Percentiles rank a stretch among this genome's conserved stretches.
phyloP scores from a whole-genome alignment of 2,329 filamentous ascomycete species.

The Pseudogymnoascus sp. region DNA sequence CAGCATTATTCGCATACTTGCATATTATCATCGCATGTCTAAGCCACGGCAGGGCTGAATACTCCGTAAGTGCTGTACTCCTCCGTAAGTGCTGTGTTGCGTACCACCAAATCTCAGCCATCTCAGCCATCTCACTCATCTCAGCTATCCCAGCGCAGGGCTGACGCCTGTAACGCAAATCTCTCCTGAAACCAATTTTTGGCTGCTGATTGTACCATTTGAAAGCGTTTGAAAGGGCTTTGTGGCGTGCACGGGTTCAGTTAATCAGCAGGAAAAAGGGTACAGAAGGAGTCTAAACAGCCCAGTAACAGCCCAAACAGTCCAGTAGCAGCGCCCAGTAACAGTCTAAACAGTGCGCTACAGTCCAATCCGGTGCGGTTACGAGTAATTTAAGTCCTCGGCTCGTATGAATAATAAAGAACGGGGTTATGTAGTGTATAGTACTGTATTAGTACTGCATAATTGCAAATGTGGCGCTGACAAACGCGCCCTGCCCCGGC shows the following conservation, averaged over 20 bases:
- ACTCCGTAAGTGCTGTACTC: neutral
- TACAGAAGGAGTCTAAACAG: neutral
- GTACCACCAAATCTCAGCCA: neutral
- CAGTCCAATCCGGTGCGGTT: neutral
- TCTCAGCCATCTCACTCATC: neutral
- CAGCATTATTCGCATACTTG: neutral
- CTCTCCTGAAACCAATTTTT: neutral
- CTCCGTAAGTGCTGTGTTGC: neutral
- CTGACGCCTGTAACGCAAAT: neutral
- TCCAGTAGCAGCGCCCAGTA: neutral
- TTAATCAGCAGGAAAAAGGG: neutral
- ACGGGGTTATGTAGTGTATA: neutral
- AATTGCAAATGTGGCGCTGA: conserved; percentile 8
- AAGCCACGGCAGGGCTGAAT: neutral
- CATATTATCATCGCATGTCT: neutral
- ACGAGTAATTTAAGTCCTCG: neutral
- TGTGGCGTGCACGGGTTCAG: neutral
- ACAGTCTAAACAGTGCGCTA: neutral
- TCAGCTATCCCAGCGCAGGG: neutral
- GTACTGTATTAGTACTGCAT: neutral
- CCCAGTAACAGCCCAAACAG: neutral
- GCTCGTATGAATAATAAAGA: neutral
- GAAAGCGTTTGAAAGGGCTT: neutral
- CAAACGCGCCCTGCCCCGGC: conserved; percentile 8
- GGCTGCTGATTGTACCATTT: neutral